Percentiles rank a stretch among this genome's conserved stretches.
phyloP scores from a whole-genome alignment of 2,329 filamentous ascomycete genomes.

The Trichoderma asperellum region DNA sequence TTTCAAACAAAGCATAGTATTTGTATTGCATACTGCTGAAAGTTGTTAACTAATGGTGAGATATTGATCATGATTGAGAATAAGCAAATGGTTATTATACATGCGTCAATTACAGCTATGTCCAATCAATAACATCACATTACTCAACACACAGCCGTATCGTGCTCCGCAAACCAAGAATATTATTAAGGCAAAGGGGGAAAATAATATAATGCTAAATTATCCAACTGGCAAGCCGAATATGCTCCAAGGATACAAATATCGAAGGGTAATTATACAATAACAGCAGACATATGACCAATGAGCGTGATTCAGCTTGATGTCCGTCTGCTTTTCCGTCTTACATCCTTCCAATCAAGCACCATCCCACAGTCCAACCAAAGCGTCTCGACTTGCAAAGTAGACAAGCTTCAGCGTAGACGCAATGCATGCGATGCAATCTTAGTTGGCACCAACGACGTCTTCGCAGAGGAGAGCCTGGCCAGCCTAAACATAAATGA shows the following conservation, averaged over 20 bases:
- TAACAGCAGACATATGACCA: not conserved
- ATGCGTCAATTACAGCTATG: not conserved
- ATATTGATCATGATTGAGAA: not conserved
- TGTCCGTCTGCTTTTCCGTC: not conserved
- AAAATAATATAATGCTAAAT: not conserved
- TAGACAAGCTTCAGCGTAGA: no score
- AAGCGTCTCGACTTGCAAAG: not conserved
- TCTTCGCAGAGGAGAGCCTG: constrained; percentile 25
- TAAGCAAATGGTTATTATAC: not conserved
- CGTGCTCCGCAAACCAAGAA: not conserved
- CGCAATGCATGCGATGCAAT: not conserved
- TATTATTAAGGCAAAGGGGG: not conserved
- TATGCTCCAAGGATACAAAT: not conserved
- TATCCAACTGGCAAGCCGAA: not conserved
- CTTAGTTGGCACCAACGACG: not conserved
- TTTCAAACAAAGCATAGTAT: no score
- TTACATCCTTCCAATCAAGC: not conserved
- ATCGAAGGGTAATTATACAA: not conserved
- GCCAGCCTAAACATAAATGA: constrained; percentile 1
- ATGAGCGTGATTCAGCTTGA: not conserved
- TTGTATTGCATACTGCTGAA: no score
- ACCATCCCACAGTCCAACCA: not conserved
- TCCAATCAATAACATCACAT: constrained; percentile 43
- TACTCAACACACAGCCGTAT: constrained; percentile 43
- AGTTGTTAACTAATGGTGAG: no score